These are phyloP conservation scores for Agaricales sp. DNA, from an alignment of 1,284 basidiomycete genomes.

Conservation along the genomic window DNA sequence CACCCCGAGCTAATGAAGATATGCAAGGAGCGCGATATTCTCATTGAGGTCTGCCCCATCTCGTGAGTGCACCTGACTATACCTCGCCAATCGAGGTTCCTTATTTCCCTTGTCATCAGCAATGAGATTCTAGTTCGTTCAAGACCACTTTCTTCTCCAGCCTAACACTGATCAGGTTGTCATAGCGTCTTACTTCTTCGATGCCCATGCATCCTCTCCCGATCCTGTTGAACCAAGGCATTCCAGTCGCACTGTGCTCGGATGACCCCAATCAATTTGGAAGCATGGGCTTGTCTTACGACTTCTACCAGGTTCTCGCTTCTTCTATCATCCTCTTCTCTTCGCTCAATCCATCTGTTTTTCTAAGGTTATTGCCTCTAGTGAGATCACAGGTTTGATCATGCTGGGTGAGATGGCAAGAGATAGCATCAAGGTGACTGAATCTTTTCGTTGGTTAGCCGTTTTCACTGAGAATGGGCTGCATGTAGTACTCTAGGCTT, in stretches of 20 bases:
- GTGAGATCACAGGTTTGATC: not conserved
- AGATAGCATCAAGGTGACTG: constrained; percentile 1
- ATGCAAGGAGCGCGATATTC: constrained; percentile 52
- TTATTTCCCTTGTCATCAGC: constrained; percentile 19
- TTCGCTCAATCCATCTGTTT: too few relatives aligned
- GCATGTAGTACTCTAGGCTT: not conserved
- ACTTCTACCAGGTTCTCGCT: constrained; percentile 50
- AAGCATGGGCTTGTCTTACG: constrained; percentile 65
- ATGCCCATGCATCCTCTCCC: constrained; percentile 70
- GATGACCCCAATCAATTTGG: constrained; percentile 74
- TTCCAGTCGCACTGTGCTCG: constrained; percentile 58
- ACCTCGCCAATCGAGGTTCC: constrained; percentile 8
- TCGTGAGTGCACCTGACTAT: constrained; percentile 36
- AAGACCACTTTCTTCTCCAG: not conserved
- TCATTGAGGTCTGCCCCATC: constrained; percentile 64
- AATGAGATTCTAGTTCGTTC: constrained; percentile 55
- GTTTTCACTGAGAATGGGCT: not conserved
- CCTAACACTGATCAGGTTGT: constrained; percentile 1
- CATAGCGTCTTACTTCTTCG: constrained; percentile 56
- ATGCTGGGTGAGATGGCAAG: constrained; percentile 1
- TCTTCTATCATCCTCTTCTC: too few relatives aligned
- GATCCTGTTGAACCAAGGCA: constrained; percentile 55
- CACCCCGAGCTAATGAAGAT: constrained; percentile 62
- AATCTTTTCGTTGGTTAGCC: not conserved
- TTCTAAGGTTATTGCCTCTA: not conserved